Evolutionary conservation across 345 rosid species (phyloP).

Genomic region (Gossypium sturtianum): DNA sequence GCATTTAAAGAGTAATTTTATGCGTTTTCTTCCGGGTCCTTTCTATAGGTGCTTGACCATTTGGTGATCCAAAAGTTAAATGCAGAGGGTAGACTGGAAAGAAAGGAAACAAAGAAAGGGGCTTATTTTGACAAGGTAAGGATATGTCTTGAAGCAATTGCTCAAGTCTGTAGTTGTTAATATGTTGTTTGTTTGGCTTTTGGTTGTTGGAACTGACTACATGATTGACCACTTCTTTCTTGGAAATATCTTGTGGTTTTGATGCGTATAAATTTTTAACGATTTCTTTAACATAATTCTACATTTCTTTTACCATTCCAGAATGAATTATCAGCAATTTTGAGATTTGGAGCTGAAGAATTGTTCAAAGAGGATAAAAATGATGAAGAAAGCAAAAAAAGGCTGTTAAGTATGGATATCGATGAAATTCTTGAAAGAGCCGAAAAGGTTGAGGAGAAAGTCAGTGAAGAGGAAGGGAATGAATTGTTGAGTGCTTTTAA

Average conservation of each 20-base stretch:
- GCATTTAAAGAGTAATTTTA: not conserved
- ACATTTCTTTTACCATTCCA: constrained; percentile 27
- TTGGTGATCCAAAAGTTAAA: constrained; percentile 97
- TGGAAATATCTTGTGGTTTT: not conserved
- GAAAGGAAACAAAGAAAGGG: constrained; percentile 95
- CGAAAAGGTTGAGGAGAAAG: constrained; percentile 92
- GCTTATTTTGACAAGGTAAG: constrained; percentile 88
- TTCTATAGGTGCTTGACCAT: constrained; percentile 87
- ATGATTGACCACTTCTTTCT: not conserved
- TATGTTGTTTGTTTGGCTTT: not conserved
- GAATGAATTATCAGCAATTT: constrained; percentile 95
- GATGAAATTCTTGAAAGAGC: constrained; percentile 99
- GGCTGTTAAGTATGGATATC: constrained; percentile 86
- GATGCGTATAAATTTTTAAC: not conserved
- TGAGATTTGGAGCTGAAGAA: constrained; percentile 99
- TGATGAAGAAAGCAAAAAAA: constrained; percentile 95
- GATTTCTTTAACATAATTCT: not conserved
- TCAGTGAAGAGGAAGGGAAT: constrained; percentile 53
- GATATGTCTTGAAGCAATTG: not conserved
- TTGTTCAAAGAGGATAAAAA: constrained; percentile 92
- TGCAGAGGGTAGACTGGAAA: constrained; percentile 99
- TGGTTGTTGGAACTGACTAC: not conserved
- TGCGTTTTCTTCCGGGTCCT: constrained; percentile 18
- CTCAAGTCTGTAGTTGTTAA: not conserved
- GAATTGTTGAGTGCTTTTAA: constrained; percentile 95